Evolutionary conservation across 139 green algal species (phyloP), one percentile per base, ranked within the genome.

Genomic region (Chlorella sp.): DNA sequence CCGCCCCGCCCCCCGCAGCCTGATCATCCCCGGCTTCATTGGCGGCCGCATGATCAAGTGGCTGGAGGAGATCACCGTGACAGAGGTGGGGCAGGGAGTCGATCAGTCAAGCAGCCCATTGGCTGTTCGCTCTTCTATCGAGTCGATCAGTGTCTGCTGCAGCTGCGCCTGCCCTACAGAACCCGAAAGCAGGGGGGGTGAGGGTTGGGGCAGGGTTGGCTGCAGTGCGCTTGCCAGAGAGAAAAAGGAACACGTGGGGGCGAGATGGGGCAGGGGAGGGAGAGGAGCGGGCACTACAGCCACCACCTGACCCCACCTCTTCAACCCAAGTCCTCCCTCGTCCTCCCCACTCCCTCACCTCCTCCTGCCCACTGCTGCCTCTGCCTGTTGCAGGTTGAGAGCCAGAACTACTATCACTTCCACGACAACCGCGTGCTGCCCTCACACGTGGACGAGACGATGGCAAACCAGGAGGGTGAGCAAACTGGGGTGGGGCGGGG

Each of bases 391-490:
- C 76, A 82, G 76, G 36, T 83, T 36, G 83, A 88, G 66, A 95
- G 77, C 34, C 81, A 97, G 89, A 99, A 99, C 95, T 97, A 97
- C 93, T 99, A 99, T 93, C 98, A 99, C 93, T 99, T 96, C 92
- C 92, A 97, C 75, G 98, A 99, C 95, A 99, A 99, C 96, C 95
- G 97, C 11, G 97, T 99, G 90, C 93, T 99, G 91, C 98, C 98
- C 18, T 91, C 93, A 0, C 95, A 98, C 86, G 96, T 99, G 60
- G 97, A 99, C 86, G 96, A 97, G 86, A 95, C 96, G 86, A 91
- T 94, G 69, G 98, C 98, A 36, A 98, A 94, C 78, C 90, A 92
- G 69, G 97, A 98, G 89, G 96, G 95, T 97, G 93, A 84, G 93
- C 34, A n/a, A n/a, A n/a, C n/a, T n/a, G 48, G 48, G 48, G 48